Evolutionary conservation across 768 basidiomycete species (phyloP).

Genomic region (Clitopilus passeckerianus): DNA sequence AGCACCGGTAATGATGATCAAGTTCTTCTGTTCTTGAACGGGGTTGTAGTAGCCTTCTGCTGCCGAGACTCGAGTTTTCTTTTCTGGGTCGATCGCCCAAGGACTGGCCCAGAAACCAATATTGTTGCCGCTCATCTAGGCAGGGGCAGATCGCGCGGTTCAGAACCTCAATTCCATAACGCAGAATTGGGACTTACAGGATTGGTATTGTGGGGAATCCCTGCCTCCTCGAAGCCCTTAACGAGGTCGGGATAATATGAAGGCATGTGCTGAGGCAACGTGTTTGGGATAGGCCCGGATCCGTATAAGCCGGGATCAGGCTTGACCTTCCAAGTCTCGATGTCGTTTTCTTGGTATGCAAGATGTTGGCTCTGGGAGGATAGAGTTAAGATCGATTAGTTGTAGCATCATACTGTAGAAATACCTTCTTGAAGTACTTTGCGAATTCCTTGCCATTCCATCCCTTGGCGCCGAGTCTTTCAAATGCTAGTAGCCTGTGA

Average conservation of each 20-base stretch:
- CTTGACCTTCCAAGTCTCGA: neutral
- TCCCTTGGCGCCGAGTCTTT: neutral
- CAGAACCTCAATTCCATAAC: neutral
- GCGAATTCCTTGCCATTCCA: neutral
- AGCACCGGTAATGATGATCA: neutral
- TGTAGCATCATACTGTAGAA: neutral
- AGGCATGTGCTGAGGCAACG: neutral
- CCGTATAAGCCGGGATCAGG: neutral
- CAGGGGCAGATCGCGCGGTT: neutral
- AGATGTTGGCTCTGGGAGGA: neutral
- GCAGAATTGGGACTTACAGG: neutral
- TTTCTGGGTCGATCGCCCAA: neutral
- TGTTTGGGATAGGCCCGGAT: neutral
- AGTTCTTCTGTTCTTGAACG: neutral
- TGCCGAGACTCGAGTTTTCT: neutral
- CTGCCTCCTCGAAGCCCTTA: neutral
- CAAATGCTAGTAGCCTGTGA: neutral
- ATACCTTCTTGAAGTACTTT: neutral
- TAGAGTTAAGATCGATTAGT: too few species aligned
- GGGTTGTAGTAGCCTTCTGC: neutral
- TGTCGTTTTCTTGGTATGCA: neutral
- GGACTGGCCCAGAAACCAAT: neutral
- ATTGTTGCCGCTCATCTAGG: neutral
- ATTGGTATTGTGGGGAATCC: neutral
- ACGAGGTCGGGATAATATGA: neutral